phyloP scores from a whole-genome alignment of 331 rosid species.

The Rhamnella rubrinervis region DNA sequence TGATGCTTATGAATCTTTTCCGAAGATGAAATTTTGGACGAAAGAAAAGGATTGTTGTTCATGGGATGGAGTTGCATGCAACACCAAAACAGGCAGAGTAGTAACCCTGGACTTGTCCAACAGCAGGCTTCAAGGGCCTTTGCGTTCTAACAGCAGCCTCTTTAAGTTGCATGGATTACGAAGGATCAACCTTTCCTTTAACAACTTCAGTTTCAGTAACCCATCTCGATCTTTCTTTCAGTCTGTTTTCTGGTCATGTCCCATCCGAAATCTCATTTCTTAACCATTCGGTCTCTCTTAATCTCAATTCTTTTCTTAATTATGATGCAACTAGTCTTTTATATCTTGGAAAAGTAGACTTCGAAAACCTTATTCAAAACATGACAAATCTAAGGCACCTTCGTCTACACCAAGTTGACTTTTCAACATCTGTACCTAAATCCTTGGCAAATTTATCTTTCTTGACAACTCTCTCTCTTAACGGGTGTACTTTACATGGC shows the following conservation, averaged over 20 bases:
- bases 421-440: neutral
- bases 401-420: neutral
- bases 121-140: too few relatives aligned
- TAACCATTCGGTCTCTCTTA: neutral
- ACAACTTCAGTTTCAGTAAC: slow-evolving; percentile 6
- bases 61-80: too few relatives aligned
- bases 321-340: neutral
- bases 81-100: too few relatives aligned
- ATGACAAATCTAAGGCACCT: neutral
- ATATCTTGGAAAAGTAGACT: too few relatives aligned
- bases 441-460: slow-evolving; percentile 4
- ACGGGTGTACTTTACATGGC: neutral
- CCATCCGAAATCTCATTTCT: slow-evolving; percentile 26
- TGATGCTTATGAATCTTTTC: too few relatives aligned
- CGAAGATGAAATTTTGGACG: too few relatives aligned
- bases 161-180: too few relatives aligned
- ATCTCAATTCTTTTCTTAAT: neutral
- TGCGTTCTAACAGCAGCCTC: too few relatives aligned
- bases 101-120: too few relatives aligned
- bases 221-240: slow-evolving; percentile 21
- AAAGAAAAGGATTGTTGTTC: too few relatives aligned
- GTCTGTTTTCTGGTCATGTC: slow-evolving; percentile 22
- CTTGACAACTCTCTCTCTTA: neutral
- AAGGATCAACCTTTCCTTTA: too few relatives aligned
- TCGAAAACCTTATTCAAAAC: neutral